Evolutionary conservation across 176 grass and related monocot species (phyloP), one percentile per base, ranked within the genome.

Genomic region (Pharus latifolius): DNA sequence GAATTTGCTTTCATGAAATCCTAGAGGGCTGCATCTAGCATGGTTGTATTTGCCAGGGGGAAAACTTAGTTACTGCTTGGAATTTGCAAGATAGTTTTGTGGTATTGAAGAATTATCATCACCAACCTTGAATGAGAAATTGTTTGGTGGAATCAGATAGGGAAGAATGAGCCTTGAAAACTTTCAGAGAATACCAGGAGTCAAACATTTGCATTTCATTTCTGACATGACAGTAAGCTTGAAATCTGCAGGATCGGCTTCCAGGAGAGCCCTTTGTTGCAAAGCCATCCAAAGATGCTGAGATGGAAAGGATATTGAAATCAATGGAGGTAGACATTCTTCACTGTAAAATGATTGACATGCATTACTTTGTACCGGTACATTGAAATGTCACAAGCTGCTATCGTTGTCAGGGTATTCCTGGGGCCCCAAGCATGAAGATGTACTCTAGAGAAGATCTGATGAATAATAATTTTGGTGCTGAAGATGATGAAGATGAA

Each of bases 371-470:
- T 24, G 20, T 25, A 5, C 7, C 63, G 58, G 26, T 27, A 48
- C 20, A 28, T 52, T 5, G 13, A 75, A 33, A 19, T 83, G 11
- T 30, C 54, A 65, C 19, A 30, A 74, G 31, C 22, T 28, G 7
- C 30, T 61, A 63, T 62, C 49, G 17, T 27, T 85, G 33, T 4
- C 44, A 98, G 94, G 89, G 85, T 37, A 89, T 98, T 18, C 89
- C 94, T 0, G 94, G 94, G 57, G 89, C 89, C 25, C 94, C 94
- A 35, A 90, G 56, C 73, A 98, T 90, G 94, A 98, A 98, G 60
- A 98, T 98, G 94, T 98, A 84, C 75, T 98, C 94, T 13, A 88
- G 77, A 80, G 94, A 98, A 3, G 89, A 92, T 74, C 44, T 98
- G 68, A 85, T 93, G 86, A 98, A 90, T 55, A 98, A 98, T 42